phyloP scores from a whole-genome alignment of 2,329 filamentous ascomycete genomes.

The Dryadomyces quercus-mongolicae region DNA sequence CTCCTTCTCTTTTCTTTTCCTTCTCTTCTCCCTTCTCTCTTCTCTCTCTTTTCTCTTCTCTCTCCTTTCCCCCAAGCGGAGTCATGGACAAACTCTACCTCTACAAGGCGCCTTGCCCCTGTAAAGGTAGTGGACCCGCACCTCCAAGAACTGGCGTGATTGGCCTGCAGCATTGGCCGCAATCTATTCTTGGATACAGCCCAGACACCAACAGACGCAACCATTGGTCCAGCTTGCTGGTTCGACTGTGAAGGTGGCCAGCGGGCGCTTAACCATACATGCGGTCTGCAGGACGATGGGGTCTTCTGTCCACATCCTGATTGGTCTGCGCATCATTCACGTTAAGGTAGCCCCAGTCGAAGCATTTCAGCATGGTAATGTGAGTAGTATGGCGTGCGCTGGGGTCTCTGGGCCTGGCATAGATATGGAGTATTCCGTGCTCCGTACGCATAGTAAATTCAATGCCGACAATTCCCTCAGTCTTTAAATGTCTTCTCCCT shows the following conservation, averaged over 20 bases:
- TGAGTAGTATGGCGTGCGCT: too few species aligned
- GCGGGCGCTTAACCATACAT: constrained; percentile 3
- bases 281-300: not conserved
- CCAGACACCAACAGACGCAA: not conserved
- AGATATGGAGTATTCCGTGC: too few species aligned
- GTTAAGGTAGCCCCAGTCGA: too few species aligned
- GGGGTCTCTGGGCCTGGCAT: too few species aligned
- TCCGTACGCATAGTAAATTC: too few species aligned
- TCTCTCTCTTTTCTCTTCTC: too few species aligned
- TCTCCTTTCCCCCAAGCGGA: too few species aligned
- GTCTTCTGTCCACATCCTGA: not conserved
- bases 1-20: not conserved
- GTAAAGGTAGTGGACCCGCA: not conserved
- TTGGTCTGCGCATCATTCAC: not conserved
- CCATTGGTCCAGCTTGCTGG: not conserved
- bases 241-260: not conserved
- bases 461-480: too few species aligned
- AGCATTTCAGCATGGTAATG: too few species aligned
- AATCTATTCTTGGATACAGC: constrained; percentile 3
- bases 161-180: not conserved
- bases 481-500: too few species aligned
- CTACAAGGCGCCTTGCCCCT: not conserved
- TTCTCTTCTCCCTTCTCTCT: too few species aligned
- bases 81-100: too few species aligned
- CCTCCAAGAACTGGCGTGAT: not conserved